These are phyloP conservation scores for Leccinum arenicola DNA, from an alignment of 768 basidiomycete species.

Conservation along the genomic window DNA sequence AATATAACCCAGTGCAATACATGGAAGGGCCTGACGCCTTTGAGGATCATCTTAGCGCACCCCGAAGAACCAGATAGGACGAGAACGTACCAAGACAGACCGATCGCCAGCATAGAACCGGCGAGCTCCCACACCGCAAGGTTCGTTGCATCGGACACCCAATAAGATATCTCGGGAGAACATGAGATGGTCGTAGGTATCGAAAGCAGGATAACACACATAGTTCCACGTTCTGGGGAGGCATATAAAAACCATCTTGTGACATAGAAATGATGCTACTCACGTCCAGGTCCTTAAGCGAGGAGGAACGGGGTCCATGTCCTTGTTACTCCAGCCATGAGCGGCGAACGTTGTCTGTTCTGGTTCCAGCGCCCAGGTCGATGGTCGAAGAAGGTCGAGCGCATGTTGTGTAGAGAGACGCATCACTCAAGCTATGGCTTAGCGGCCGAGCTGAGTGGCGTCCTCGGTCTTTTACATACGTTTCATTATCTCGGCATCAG, in stretches of 20 bases:
- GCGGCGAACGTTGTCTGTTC: slow-evolving; percentile 52
- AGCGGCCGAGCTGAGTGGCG: not conserved
- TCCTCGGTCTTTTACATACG: slow-evolving; percentile 7
- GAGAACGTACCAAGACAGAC: slow-evolving; percentile 57
- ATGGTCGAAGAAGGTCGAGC: slow-evolving; percentile 15
- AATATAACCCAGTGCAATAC: slow-evolving; percentile 69
- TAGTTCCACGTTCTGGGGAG: slow-evolving; percentile 51
- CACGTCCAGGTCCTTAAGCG: slow-evolving; percentile 58
- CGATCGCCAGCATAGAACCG: slow-evolving; percentile 71
- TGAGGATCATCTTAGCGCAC: not conserved
- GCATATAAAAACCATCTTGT: not conserved
- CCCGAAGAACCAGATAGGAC: not conserved
- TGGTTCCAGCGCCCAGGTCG: slow-evolving; percentile 19
- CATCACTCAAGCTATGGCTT: slow-evolving; percentile 6
- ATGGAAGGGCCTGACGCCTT: slow-evolving; percentile 65
- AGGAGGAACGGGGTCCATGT: slow-evolving; percentile 73
- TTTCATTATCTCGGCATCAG: slow-evolving; percentile 5
- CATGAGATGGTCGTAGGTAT: slow-evolving; percentile 16
- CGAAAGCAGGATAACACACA: slow-evolving; percentile 50
- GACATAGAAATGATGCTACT: slow-evolving; percentile 1
- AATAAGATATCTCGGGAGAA: slow-evolving; percentile 25
- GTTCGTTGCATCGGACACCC: slow-evolving; percentile 29
- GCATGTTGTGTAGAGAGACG: not conserved
- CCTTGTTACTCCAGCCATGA: slow-evolving; percentile 65
- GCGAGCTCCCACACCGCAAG: slow-evolving; percentile 53